Evolutionary conservation across 2,329 filamentous ascomycete genomes (phyloP), one percentile per base, ranked within the genome.

Genomic region (Fonsecaea multimorphosa): DNA sequence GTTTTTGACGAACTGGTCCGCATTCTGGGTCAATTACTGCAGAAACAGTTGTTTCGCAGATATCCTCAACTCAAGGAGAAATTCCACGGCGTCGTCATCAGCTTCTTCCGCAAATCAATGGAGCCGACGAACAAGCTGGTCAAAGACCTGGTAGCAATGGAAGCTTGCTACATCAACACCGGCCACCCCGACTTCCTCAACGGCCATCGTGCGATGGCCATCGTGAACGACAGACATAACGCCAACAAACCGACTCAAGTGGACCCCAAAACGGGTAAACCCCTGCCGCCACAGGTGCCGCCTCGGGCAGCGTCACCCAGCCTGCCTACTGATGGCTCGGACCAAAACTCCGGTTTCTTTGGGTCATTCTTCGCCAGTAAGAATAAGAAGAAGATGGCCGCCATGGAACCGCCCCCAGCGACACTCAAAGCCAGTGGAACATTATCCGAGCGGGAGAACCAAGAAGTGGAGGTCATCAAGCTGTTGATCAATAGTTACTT

Each of bases 351-450:
- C 66, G 93, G 94, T 40, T 99, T 99, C 86, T 99, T 99, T 74
- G 95, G 95, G 72, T 96, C 92, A 75, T 99, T 99, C 86, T 99
- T 97, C 77, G 92, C 95, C 11, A 93, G 92, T 76, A 99, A 98
- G 87, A 99, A 98, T 83, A 99, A 98, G 89, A 99, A 99, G 87
- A 98, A 97, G 89, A 96, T 96, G 82, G 95, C 95, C n/a, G 93
- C 94, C 55, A 99, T 99, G 95, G 95, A 99, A 78, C 85, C 95
- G 14, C 95, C 95, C 44, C 95, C 95, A 68, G 87, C 95, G 32
- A 94, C 88, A 49, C 87, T 99, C 64, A 99, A 97, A 83, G 95
- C 95, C 36, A 96, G 92, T 2, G 94, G 95, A 49, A 96, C 90
- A 29, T 84, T 99, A 44, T 96, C 91, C 4, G 95, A 99, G 81